A percentile compares a stretch with the other conserved stretches of the same genome.
These are phyloP conservation scores for Ustilago nuda DNA, from an alignment of 1,284 basidiomycete genomes.

Conservation along the genomic window DNA sequence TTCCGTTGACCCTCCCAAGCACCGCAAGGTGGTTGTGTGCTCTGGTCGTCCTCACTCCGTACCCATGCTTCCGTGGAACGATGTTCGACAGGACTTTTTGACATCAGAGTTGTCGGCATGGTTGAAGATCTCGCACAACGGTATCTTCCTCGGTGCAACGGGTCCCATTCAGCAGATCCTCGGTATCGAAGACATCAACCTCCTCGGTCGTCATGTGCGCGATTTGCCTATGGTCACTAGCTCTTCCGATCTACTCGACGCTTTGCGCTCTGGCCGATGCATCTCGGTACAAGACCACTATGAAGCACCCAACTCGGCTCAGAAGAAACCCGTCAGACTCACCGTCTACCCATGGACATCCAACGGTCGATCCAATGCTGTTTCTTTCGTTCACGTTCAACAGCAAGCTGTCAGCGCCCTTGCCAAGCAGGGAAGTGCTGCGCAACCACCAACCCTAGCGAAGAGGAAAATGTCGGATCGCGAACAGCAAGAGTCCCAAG, in stretches of 20 bases:
- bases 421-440: background rate
- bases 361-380: constrained; percentile 34
- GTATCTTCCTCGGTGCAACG: constrained; percentile 49
- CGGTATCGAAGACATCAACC: constrained; percentile 45
- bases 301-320: constrained; percentile 9
- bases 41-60: constrained; percentile 48
- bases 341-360: constrained; percentile 57
- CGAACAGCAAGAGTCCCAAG: constrained; percentile 8
- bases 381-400: constrained; percentile 49
- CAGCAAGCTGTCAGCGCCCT: constrained; percentile 9
- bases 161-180: constrained; percentile 48
- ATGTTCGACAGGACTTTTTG: constrained; percentile 41
- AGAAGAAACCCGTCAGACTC: constrained; percentile 40
- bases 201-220: constrained; percentile 45
- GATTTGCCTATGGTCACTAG: constrained; percentile 52
- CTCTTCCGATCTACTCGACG: constrained; percentile 47
- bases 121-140: constrained; percentile 53
- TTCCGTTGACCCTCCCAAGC: constrained; percentile 51
- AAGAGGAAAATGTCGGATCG: constrained; percentile 35
- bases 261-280: constrained; percentile 35
- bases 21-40: constrained; percentile 52
- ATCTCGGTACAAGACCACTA: constrained; percentile 51
- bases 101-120: constrained; percentile 34
- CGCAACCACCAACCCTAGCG: constrained; percentile 2
- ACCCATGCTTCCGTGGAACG: constrained; percentile 52